Base-by-base conservation (phyloP, 805 yeast genomes). In the Yueomyces sp. region DNA sequence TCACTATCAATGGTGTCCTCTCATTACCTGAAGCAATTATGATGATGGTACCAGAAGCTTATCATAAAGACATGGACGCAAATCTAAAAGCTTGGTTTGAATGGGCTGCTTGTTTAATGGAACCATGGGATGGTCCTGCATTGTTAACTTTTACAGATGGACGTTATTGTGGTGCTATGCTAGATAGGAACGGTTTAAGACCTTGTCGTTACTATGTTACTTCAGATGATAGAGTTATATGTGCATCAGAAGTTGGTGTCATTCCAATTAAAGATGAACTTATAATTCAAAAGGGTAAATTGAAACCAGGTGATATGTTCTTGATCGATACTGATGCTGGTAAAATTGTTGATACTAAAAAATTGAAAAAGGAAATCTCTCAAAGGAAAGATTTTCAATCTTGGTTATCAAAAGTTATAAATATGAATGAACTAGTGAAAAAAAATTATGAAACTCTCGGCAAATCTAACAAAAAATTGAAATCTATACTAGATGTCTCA, bases 51-150 rank as follows among this genome's bases (percentile, higher is more conserved):
- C 98, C 98, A 34, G 98, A 90, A 66, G 96, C 97, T 4, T 87
- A 96, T 92, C 96, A 90, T 65, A 83, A 84, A 60, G 92, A 88
- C 65, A 87, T 90, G 83, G 96, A 90, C 63, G 85, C 94, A 44
- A 81, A 83, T 63, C 84, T 88, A 68, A 79, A 75, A 55, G 96
- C 97, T 1, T 90, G 94, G 66, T 90, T 90, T 68, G 96, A 92
- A 64, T 90, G 97, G 97, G 97, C 96, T 40, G 95, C 97, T 9
- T 87, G 96, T 67, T 68, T 90, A 51, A 92, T 92, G 96, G 98
- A 90, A 69, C 97, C 97, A 6, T 90, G 98, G 98, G 98, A 90
- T 67, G 98, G 98, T 51, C 98, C 98, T 26, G 97, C 97, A 34
- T 69, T 92, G 52, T 85, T 90, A 70, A 87, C 95, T 31, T 92